A percentile compares a stretch with the other conserved stretches of the same genome.
phyloP scores from a whole-genome alignment of 176 grass and related monocot genomes.

The Juncus inflexus region DNA sequence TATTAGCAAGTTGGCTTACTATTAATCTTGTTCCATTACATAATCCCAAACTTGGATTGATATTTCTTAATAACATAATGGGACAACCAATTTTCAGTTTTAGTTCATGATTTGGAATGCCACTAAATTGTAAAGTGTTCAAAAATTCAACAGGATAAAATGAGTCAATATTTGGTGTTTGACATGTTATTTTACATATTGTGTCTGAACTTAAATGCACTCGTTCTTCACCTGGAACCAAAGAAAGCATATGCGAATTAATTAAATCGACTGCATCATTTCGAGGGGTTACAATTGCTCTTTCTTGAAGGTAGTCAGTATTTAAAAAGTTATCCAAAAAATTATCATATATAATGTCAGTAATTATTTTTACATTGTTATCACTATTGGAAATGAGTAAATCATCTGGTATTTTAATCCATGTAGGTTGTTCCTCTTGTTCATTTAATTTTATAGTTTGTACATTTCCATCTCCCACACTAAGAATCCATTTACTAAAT shows the following conservation, averaged over 20 bases:
- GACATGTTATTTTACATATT: not conserved
- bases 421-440: not conserved
- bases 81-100: not conserved
- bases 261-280: not conserved
- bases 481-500: too few relatives aligned
- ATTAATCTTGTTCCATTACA: slow-evolving; percentile 3
- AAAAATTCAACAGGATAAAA: not conserved
- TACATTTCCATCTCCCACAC: too few relatives aligned
- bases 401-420: not conserved
- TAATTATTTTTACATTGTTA: not conserved
- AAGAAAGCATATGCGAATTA: not conserved
- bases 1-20: not conserved
- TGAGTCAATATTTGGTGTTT: not conserved
- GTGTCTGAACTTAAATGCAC: not conserved
- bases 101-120: not conserved
- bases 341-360: not conserved
- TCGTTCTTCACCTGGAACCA: not conserved
- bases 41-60: not conserved
- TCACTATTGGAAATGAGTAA: not conserved
- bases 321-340: not conserved
- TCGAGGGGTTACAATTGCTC: not conserved
- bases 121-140: not conserved
- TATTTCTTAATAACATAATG: not conserved
- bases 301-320: not conserved
- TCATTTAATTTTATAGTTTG: too few relatives aligned